Percentiles rank a stretch among this genome's conserved stretches.
phyloP scores from a whole-genome alignment of 2,329 filamentous ascomycete genomes.

The Pseudogymnoascus sp. region DNA sequence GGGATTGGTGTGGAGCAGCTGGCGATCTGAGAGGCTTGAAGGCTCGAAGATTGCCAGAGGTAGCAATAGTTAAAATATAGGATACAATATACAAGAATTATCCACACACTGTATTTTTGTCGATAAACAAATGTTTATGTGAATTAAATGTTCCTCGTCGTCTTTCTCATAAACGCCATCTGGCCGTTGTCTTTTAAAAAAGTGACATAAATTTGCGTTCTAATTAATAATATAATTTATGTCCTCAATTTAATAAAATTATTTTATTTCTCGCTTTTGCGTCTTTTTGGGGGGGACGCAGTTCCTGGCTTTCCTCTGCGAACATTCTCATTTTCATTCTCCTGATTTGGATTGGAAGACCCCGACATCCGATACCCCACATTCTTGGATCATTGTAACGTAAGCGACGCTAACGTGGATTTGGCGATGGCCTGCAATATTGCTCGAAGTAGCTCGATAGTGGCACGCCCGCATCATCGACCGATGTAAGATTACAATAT shows the following conservation, averaged over 20 bases:
- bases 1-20: not conserved
- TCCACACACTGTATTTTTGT: not conserved
- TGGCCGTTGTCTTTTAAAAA: not conserved
- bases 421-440: constrained; percentile 9
- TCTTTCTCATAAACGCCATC: not conserved
- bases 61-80: constrained; percentile 6
- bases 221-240: not conserved
- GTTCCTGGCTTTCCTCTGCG: not conserved
- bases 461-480: constrained; percentile 3
- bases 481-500: constrained; percentile 5
- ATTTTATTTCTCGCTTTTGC: not conserved
- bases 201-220: not conserved
- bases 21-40: not conserved
- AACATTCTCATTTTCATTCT: not conserved
- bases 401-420: constrained; percentile 6
- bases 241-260: not conserved
- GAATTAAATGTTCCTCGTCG: not conserved
- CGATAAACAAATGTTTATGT: not conserved
- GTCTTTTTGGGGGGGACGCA: not conserved
- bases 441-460: not conserved
- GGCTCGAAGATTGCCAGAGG: constrained; percentile 1
- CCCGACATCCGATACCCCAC: not conserved
- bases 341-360: not conserved
- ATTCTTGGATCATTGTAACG: not conserved
- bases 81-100: not conserved